Evolutionary conservation across 2,329 filamentous ascomycete species (phyloP), one percentile per base, ranked within the genome.

Genomic region (Fusarium pseudocircinatum): DNA sequence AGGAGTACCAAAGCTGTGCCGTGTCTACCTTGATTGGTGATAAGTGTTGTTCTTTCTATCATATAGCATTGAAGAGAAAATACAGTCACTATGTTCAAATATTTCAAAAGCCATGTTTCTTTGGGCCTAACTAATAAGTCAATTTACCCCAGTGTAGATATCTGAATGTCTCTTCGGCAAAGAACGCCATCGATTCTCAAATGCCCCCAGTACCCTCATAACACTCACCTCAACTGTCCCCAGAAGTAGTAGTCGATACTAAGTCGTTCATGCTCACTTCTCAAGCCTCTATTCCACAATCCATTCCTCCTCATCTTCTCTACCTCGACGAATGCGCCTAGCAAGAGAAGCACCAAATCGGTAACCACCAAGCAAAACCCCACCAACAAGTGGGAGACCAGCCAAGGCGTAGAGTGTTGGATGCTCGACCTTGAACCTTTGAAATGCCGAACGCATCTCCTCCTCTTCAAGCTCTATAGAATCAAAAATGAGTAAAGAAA

Each of bases 191-290:
- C 11, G 7, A 39, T 28, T n/a, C 10, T 3, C 24, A 22, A 18
- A 42, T 13, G 8, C 24, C 20, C 34, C 10, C 14, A 28, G 50
- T 16, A 28, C 24, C 50, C 34, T 53, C 18, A 39, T 13, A 4
- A 28, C 11, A 18, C 15, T 16, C 15, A n/a, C 22, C 20, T 8
- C 36, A 18, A 28, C 20, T 28, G 36, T n/a, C 24, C 14, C 20
- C 20, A n/a, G 24, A 42, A 28, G 7, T 0, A 30, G 24, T 4
- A 28, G 2, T 18, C 20, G 15, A n/a, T n/a, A 7, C 7, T 0
- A 22, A 5, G 8, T 30, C 8, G 8, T 11, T 7, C 6, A 12
- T 10, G 14, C 2, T 16, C 11, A n/a, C 24, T 16, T 9, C 7
- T 1, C 20, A 28, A 37, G 24, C 14, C 13, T 39, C 20, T 26